phyloP scores from a whole-genome alignment of 2,329 filamentous ascomycete genomes.

The Rhexocercosporidium sp. region DNA sequence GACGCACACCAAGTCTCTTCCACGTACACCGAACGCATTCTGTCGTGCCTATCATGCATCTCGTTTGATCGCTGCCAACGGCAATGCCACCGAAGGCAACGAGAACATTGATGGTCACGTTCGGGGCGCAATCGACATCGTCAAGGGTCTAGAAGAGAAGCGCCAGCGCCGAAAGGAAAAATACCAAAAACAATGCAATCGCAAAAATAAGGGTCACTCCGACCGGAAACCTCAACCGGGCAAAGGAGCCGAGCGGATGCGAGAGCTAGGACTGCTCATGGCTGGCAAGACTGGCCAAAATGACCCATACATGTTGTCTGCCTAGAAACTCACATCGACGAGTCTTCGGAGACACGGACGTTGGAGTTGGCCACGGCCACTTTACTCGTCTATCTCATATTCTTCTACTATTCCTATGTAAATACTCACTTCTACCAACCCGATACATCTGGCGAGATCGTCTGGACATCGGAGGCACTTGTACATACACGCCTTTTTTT shows the following conservation, averaged over 20 bases:
- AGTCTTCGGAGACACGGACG: constrained; percentile 33
- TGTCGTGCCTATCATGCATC: constrained; percentile 52
- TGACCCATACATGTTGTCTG: constrained; percentile 72
- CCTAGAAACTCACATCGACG: constrained; percentile 50
- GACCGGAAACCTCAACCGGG: constrained; percentile 76
- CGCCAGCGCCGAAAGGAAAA: constrained; percentile 92
- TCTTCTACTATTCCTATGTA: constrained; percentile 31
- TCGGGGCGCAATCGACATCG: constrained; percentile 95
- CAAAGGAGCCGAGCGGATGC: constrained; percentile 91
- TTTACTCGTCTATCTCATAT: constrained; percentile 23
- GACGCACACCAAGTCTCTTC: constrained; percentile 84
- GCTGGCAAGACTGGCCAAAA: constrained; percentile 76
- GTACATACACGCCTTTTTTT: constrained; percentile 21
- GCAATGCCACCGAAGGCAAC: constrained; percentile 43
- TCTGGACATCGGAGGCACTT: background rate
- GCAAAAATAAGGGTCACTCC: constrained; percentile 68
- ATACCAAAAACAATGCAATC: constrained; percentile 86
- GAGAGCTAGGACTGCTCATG: constrained; percentile 86
- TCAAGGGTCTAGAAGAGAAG: constrained; percentile 95
- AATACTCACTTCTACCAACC: constrained; percentile 29
- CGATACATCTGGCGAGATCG: constrained; percentile 1
- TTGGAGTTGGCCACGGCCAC: constrained; percentile 24
- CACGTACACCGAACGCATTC: constrained; percentile 76
- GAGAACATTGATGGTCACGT: constrained; percentile 64
- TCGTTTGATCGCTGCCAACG: constrained; percentile 49